phyloP scores from a whole-genome alignment of 78 protist genomes.

The Dictyostelium firmibasis region DNA sequence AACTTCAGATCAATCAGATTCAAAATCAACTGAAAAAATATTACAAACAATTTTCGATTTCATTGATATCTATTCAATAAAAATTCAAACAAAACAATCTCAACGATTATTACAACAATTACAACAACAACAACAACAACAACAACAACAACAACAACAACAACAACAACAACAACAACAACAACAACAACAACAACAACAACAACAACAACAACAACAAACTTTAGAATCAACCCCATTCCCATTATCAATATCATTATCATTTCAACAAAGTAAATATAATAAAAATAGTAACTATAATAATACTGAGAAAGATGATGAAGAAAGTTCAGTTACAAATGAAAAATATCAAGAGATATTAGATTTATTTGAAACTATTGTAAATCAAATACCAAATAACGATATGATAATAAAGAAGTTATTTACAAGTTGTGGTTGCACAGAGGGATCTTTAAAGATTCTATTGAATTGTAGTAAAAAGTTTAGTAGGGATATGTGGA shows the following conservation, averaged over 20 bases:
- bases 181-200: not conserved
- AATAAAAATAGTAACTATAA: not conserved
- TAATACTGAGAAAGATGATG: not conserved
- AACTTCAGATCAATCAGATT: not conserved
- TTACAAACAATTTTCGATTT: not conserved
- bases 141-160: not conserved
- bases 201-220: too few relatives aligned
- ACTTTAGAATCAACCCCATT: too few relatives aligned
- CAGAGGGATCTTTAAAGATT: not conserved
- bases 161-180: not conserved
- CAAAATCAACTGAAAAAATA: not conserved
- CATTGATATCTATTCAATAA: not conserved
- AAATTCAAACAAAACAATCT: not conserved
- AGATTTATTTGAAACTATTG: not conserved
- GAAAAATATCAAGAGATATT: not conserved
- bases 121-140: not conserved
- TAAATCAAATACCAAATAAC: not conserved
- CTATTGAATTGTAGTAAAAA: not conserved
- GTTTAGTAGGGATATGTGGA: not conserved
- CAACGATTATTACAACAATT: not conserved
- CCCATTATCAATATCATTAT: not conserved
- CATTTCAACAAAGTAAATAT: not conserved
- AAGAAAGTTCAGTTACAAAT: not conserved
- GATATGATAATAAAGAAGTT: not conserved
- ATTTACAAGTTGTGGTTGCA: not conserved